Conservation (phyloP, 768 basidiomycete genomes). For the Lactifluus pinguis region DNA sequence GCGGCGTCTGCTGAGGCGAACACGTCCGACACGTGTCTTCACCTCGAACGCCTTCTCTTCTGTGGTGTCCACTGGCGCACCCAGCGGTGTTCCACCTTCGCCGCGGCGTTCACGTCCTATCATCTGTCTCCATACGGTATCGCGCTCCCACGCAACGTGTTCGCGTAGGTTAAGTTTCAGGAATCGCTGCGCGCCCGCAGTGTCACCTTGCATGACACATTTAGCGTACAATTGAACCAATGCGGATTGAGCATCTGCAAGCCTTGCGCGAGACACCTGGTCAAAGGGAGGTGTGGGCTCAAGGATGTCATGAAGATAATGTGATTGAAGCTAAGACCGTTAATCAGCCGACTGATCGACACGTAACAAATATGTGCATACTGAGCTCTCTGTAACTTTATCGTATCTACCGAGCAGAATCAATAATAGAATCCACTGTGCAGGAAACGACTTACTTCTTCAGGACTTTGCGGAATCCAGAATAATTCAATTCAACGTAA, state of each 20-base stretch:
- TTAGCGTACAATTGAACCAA: conserved; percentile 74
- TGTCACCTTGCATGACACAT: conserved; percentile 73
- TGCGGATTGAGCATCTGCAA: conserved; percentile 47
- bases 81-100: conserved; percentile 26
- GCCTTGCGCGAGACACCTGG: conserved; percentile 46
- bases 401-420: conserved; percentile 58
- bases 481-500: conserved; percentile 86
- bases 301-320: conserved; percentile 64
- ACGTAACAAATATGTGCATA: conserved; percentile 20
- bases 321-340: conserved; percentile 54
- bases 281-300: conserved; percentile 64
- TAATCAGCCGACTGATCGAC: background rate
- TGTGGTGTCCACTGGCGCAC: conserved; percentile 24
- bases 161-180: conserved; percentile 83
- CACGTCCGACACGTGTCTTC: conserved; percentile 53
- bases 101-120: conserved; percentile 74
- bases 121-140: conserved; percentile 97
- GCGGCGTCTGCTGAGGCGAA: conserved; percentile 57
- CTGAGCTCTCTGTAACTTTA: conserved; percentile 77
- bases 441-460: conserved; percentile 63
- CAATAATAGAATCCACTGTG: background rate
- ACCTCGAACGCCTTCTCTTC: conserved; percentile 41
- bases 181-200: conserved; percentile 61
- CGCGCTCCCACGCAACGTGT: conserved; percentile 93
- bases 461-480: conserved; percentile 89